Base-by-base conservation (phyloP, 345 rosid species). In the Citrus mangshanensis region DNA sequence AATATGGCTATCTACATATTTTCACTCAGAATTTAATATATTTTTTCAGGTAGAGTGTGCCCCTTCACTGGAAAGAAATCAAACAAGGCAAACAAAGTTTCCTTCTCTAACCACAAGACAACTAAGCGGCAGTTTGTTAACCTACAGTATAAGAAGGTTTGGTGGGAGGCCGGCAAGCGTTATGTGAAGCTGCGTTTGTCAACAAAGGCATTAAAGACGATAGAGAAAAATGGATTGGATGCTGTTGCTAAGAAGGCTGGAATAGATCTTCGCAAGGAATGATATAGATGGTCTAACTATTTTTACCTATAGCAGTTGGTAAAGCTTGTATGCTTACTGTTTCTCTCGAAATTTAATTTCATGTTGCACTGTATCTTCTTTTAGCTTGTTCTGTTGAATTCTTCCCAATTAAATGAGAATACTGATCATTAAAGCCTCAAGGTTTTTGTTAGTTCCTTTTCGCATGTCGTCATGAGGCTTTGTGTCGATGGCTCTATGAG, bases 81-180 rank as follows among this genome's bases (percentile, higher is more conserved):
- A 19, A 96, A 93, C 91, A 93, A 74, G 88, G 98, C 95, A 2
- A 93, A 93, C 91, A 86, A 85, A 81, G 98, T 96, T 16, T 90
- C 99, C 19, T 96, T 96, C 85, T 96, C 99, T 1, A 96, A 94
- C 90, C 97, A 94, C 91, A 96, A 90, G 97, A 92, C 99, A 3
- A 96, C 85, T 87, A 94, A 85, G 88, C 74, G 88, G 87, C 98
- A 94, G 84, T 91, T 90, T 83, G 99, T 96, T 63, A 96, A 96
- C 81, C 82, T 96, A 70, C 99, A 96, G 78, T 91, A 92, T 88
- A 94, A 96, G 88, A 92, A 56, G 83, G 81, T 94, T 35, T 96
- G 98, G 99, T 96, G 99, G 98, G 99, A 93, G 84, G 94, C 91
- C 2, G 99, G 98, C 5, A 94, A 92, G 79, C 97, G 97, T 13